A percentile compares a stretch with the other conserved stretches of the same genome.
Evolutionary conservation across 345 rosid genomes (phyloP).

Genomic region (Firmiana major): DNA sequence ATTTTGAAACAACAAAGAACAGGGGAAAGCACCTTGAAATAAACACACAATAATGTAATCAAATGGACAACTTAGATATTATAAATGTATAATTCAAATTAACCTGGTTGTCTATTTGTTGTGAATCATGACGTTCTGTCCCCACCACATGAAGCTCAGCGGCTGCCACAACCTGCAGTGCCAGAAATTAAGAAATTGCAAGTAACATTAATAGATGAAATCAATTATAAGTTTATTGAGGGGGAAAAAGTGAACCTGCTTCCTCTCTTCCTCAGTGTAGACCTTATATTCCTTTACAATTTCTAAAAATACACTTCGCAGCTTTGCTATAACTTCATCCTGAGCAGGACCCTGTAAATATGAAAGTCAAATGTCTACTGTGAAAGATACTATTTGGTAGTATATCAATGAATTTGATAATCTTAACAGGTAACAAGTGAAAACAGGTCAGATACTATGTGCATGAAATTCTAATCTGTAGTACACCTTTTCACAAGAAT

Average conservation of each 20-base stretch:
- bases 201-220: conserved; percentile 12
- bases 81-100: conserved; percentile 8
- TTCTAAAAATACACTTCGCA: conserved; percentile 68
- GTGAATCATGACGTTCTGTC: conserved; percentile 92
- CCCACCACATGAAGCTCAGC: conserved; percentile 98
- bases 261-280: conserved; percentile 84
- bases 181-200: conserved; percentile 17
- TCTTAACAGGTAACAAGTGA: background rate
- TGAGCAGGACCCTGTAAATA: conserved; percentile 75
- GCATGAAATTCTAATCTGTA: background rate
- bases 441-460: background rate
- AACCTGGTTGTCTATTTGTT: conserved; percentile 93
- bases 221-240: conserved; percentile 7
- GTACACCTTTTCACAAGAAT: conserved; percentile 90
- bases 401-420: background rate
- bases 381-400: background rate
- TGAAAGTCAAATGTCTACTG: background rate
- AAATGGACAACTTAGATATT: background rate
- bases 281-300: conserved; percentile 73
- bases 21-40: background rate
- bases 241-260: conserved; percentile 43
- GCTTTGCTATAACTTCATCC: conserved; percentile 77
- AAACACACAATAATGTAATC: background rate
- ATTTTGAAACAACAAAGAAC: background rate
- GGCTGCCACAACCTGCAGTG: conserved; percentile 73